Conservation (phyloP, 495 filamentous ascomycete genomes). For the Cairneyella variabilis region DNA sequence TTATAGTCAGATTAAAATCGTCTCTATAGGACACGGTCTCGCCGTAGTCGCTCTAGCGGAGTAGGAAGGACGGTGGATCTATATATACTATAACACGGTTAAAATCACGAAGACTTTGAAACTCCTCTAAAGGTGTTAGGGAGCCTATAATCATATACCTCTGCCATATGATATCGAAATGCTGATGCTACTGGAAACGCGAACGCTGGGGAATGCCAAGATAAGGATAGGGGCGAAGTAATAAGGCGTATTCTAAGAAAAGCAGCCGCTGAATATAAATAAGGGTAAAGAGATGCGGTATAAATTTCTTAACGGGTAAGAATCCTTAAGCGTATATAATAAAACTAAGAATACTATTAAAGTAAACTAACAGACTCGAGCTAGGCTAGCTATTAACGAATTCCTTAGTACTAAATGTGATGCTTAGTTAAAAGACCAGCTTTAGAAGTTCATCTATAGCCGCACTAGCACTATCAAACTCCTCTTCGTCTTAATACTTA, state of each 20-base stretch:
- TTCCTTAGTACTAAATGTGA: too few relatives aligned
- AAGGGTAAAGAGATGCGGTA: constrained; percentile 11
- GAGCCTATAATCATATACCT: constrained; percentile 5
- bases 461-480: too few relatives aligned
- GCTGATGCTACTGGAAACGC: constrained; percentile 2
- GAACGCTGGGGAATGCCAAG: constrained; percentile 5
- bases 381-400: constrained; percentile 15
- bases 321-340: constrained; percentile 6
- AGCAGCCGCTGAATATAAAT: constrained; percentile 18
- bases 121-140: constrained; percentile 4
- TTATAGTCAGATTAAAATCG: constrained; percentile 1
- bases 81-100: constrained; percentile 2
- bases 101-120: constrained; percentile 5
- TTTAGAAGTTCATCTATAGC: too few relatives aligned
- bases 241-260: too few relatives aligned
- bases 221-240: constrained; percentile 6
- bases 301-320: constrained; percentile 10
- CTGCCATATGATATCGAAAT: constrained; percentile 2
- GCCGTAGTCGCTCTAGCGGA: constrained; percentile 7
- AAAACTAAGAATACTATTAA: constrained; percentile 14
- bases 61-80: constrained; percentile 11
- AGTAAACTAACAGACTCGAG: constrained; percentile 20
- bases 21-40: constrained; percentile 4
- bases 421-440: too few relatives aligned
- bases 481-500: too few relatives aligned